Evolutionary conservation across 768 basidiomycete species (phyloP), one percentile per base, ranked within the genome.

Genomic region (Macrolepiota albuminosa): DNA sequence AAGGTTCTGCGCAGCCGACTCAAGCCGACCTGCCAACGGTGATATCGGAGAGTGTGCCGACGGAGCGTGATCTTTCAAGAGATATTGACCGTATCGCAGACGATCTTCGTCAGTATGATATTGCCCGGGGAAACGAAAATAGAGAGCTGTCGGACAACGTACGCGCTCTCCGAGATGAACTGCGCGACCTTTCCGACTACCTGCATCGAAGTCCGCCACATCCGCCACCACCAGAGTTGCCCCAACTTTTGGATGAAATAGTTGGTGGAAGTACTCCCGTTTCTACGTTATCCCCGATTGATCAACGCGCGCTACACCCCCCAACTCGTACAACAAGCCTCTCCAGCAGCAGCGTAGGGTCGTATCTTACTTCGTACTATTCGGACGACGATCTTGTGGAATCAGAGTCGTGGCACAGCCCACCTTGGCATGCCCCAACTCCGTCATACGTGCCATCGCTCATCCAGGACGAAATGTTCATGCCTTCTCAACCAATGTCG

Each of bases 121-220:
- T 80, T 36, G 74, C 77, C 18, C 76, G 89, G 56, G 86, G 84
- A 0, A 76, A 82, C 3, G 89, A 95, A 63, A 82, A 78, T 34
- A 77, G 82, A 31, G 86, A 86, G 16, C 68, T 95, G 8, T 78
- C 81, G 0, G 84, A 83, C 49, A 86, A 89, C 67, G 77, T 96
- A 4, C 81, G 82, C 54, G 81, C 84, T 0, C 83, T 97, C 42
- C 82, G 88, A 59, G 78, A 86, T 40, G 86, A 90, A 63, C 74
- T 96, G 3, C 78, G 77, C 13, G 83, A 86, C 48, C 76, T 95
- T 11, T 81, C 85, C 0, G 75, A 83, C 33, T 81, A 78, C 61
- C 70, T 88, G 18, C 83, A 78, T 59, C 78, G 31, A 53, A 34
- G 56, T 56, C 16, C 52, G 54, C 10, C 63, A 51, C 59, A 29